Conservation (phyloP, 2,329 filamentous ascomycete genomes). For the Drechslerella coelobrocha region DNA sequence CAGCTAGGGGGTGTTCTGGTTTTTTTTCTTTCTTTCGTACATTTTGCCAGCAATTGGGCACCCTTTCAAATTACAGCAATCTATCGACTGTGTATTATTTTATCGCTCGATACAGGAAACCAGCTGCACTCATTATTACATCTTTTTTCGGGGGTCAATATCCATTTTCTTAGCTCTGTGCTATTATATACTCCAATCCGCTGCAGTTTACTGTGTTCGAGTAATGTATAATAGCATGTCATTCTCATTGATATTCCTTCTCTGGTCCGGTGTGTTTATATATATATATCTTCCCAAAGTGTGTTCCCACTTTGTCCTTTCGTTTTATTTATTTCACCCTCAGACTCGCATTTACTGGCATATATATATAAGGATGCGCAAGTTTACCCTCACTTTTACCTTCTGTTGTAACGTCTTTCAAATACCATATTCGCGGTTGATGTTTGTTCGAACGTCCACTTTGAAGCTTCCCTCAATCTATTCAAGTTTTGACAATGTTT, state of each 20-base stretch:
- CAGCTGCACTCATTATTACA: constrained; percentile 15
- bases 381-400: neutral
- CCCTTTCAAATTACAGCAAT: constrained; percentile 20
- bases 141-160: neutral
- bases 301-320: neutral
- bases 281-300: neutral
- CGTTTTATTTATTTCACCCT: constrained; percentile 8
- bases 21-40: constrained; percentile 1
- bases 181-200: constrained; percentile 11
- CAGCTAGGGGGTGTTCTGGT: constrained; percentile 14
- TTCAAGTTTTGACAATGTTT: too few relatives aligned
- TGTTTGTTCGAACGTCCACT: too few relatives aligned
- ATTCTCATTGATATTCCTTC: constrained; percentile 31
- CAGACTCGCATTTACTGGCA: constrained; percentile 2
- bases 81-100: constrained; percentile 28
- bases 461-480: too few relatives aligned
- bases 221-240: constrained; percentile 50
- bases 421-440: too few relatives aligned
- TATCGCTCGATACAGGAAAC: constrained; percentile 43
- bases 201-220: constrained; percentile 45
- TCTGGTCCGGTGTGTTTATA: constrained; percentile 15
- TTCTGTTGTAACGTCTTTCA: too few relatives aligned
- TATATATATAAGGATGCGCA: constrained; percentile 5
- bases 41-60: constrained; percentile 2
- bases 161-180: neutral